These are phyloP conservation scores for Trichoderma virens DNA, from an alignment of 495 filamentous ascomycete species.

Conservation along the genomic window DNA sequence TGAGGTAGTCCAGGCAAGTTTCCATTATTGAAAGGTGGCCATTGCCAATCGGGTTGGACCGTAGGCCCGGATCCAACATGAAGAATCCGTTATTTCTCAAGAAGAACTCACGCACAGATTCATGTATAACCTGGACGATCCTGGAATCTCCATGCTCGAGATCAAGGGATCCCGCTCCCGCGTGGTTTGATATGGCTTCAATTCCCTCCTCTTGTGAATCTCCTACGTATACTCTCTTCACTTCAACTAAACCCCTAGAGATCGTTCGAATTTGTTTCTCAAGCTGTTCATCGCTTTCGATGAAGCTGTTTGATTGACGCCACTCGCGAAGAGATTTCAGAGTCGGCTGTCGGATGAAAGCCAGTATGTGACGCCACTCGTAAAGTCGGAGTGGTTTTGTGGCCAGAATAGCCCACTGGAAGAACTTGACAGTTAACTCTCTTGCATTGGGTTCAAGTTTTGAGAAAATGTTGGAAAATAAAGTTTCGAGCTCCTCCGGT, in stretches of 20 bases:
- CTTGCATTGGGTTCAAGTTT: background rate
- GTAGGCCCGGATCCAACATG: background rate
- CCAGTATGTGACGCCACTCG: conserved; percentile 20
- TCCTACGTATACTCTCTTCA: background rate
- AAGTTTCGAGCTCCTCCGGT: background rate
- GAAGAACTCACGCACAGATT: conserved; percentile 15
- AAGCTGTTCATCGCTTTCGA: conserved; percentile 12
- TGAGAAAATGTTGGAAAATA: background rate
- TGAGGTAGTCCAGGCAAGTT: conserved; percentile 15
- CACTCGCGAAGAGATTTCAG: conserved; percentile 11
- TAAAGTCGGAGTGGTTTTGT: conserved; percentile 13
- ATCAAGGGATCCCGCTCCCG: conserved; percentile 11
- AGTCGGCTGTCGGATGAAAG: conserved; percentile 13
- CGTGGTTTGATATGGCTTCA: background rate
- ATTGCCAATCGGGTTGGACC: background rate
- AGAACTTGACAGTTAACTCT: conserved; percentile 9
- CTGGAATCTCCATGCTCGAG: conserved; percentile 7
- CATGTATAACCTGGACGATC: conserved; percentile 15
- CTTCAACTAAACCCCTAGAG: conserved; percentile 12
- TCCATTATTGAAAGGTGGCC: conserved; percentile 14
- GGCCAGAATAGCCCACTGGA: conserved; percentile 15
- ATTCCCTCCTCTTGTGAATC: background rate
- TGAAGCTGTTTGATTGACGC: conserved; percentile 11
- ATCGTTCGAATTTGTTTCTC: conserved; percentile 10
- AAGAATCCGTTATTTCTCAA: conserved; percentile 1